Evolutionary conservation across 2,329 filamentous ascomycete species (phyloP).

Genomic region (Verticillium zaregamsianum): DNA sequence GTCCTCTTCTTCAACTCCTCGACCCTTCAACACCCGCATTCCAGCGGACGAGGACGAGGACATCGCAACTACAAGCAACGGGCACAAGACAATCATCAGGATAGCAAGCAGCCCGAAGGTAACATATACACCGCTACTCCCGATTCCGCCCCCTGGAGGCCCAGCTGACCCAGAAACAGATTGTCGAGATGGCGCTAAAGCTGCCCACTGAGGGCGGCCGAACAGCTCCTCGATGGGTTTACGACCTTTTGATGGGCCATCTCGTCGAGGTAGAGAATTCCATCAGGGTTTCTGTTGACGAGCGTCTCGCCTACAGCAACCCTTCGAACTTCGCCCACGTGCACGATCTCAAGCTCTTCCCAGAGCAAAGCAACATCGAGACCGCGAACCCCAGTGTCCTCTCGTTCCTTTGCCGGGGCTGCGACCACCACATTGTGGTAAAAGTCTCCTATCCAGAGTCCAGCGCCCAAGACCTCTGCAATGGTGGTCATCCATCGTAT

Average conservation of each 20-base stretch:
- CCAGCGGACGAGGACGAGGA: background rate
- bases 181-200: background rate
- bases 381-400: slow-evolving; percentile 19
- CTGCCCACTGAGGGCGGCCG: background rate
- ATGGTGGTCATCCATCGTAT: slow-evolving; percentile 8
- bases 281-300: background rate
- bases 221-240: slow-evolving; percentile 33
- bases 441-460: slow-evolving; percentile 27
- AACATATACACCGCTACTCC: background rate
- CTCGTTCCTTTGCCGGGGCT: slow-evolving; percentile 34
- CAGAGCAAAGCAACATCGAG: slow-evolving; percentile 31
- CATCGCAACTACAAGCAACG: background rate
- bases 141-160: background rate
- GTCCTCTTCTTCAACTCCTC: background rate
- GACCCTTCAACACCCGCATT: background rate
- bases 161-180: background rate
- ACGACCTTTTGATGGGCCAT: slow-evolving; percentile 28
- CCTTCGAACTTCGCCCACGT: slow-evolving; percentile 21
- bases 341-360: slow-evolving; percentile 32
- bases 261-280: slow-evolving; percentile 19
- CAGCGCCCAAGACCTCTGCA: slow-evolving; percentile 23
- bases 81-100: background rate
- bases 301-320: background rate
- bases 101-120: background rate
- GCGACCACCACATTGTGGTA: slow-evolving; percentile 37